Evolutionary conservation across 305 asterid species (phyloP).

Genomic region (Fraxinus latifolia): DNA sequence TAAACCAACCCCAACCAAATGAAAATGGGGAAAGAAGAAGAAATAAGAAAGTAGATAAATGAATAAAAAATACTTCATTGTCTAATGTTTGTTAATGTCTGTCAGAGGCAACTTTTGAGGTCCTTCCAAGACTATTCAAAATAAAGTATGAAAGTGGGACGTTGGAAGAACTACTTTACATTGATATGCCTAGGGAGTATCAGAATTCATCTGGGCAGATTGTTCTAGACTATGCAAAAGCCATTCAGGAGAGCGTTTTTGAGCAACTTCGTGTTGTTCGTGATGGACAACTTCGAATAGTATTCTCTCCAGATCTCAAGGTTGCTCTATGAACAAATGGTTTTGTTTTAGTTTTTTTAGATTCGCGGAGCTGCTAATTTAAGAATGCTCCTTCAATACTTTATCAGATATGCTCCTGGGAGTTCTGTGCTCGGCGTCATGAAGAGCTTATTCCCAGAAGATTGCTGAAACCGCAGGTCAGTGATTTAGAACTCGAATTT

Average conservation of each 20-base stretch:
- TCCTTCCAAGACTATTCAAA: constrained; percentile 46
- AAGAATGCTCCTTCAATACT: not conserved
- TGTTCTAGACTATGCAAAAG: constrained; percentile 44
- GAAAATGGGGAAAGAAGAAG: not conserved
- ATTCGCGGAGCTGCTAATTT: not conserved
- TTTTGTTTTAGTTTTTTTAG: not conserved
- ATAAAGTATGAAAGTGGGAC: constrained; percentile 43
- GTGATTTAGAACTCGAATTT: constrained; percentile 4
- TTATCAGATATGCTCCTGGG: constrained; percentile 50
- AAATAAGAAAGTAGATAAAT: not conserved
- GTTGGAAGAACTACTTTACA: constrained; percentile 37
- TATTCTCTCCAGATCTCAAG: constrained; percentile 52
- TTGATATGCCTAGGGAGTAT: constrained; percentile 41
- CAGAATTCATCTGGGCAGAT: constrained; percentile 41
- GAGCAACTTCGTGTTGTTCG: constrained; percentile 49
- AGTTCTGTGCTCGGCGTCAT: constrained; percentile 50
- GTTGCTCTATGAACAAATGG: constrained; percentile 19
- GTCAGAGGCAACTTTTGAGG: constrained; percentile 46
- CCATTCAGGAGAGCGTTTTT: constrained; percentile 44
- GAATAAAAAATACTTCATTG: not conserved
- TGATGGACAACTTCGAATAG: constrained; percentile 48
- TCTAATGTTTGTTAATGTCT: constrained; percentile 2
- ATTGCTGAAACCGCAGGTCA: constrained; percentile 48
- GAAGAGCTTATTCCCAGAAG: constrained; percentile 44
- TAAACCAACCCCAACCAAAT: not conserved